These are phyloP conservation scores for Mycena citricolor DNA, from an alignment of 1,284 basidiomycete genomes.

Conservation along the genomic window DNA sequence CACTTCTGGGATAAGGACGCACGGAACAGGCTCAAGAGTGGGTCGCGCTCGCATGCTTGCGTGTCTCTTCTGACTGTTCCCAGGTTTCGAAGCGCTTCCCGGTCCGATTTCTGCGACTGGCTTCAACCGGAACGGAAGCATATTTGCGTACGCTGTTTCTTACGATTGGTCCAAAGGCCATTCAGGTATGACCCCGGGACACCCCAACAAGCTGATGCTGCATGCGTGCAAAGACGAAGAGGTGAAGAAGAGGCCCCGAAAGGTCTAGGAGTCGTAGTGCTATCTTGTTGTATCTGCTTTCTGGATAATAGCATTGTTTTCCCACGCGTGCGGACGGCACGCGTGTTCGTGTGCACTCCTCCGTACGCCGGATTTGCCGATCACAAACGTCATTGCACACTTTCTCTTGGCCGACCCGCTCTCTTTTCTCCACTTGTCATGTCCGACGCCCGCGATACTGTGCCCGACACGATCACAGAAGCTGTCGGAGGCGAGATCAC, in stretches of 20 bases:
- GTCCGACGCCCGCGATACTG: too few species aligned
- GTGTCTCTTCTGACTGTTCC: constrained; percentile 15
- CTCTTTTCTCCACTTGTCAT: too few species aligned
- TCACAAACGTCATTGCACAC: too few species aligned
- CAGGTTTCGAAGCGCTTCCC: constrained; percentile 70
- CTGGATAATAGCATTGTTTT: too few species aligned
- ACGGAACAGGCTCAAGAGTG: constrained; percentile 87
- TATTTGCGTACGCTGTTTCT: constrained; percentile 87
- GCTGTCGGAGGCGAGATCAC: constrained; percentile 50
- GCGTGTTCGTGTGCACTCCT: too few species aligned
- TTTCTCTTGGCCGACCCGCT: too few species aligned
- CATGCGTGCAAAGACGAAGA: constrained; percentile 90
- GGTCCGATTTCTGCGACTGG: constrained; percentile 72
- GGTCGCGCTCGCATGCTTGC: constrained; percentile 24
- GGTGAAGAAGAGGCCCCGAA: constrained; percentile 65
- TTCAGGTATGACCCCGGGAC: constrained; percentile 63
- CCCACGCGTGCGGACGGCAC: too few species aligned
- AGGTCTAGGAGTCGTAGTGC: too few species aligned
- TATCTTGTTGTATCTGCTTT: too few species aligned
- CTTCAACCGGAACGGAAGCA: constrained; percentile 84
- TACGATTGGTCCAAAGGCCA: constrained; percentile 93
- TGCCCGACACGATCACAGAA: too few species aligned
- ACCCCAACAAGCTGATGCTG: constrained; percentile 56
- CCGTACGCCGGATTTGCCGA: too few species aligned
- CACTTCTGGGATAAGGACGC: constrained; percentile 92